Conservation (phyloP, 2,329 filamentous ascomycete species). For the Epichloe scottii region DNA sequence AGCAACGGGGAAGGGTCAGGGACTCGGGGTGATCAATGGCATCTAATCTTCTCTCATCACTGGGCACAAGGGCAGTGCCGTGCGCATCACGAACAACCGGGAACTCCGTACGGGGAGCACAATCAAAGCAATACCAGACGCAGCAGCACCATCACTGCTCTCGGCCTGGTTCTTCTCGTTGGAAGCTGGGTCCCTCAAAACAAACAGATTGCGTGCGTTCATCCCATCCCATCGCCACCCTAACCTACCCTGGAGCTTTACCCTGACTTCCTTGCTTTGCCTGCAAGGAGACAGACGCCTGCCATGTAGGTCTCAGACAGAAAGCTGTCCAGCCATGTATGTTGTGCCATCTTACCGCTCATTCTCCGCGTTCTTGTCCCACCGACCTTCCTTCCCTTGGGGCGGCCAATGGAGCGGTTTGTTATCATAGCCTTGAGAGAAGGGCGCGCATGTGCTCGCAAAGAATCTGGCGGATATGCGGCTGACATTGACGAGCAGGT, state of each 20-base stretch:
- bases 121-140: not conserved
- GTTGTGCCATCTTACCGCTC: not conserved
- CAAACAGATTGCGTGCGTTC: not conserved
- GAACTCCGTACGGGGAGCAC: not conserved
- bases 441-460: not conserved
- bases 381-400: not conserved
- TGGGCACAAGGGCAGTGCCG: not conserved
- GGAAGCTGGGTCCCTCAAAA: too few species aligned
- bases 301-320: not conserved
- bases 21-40: not conserved
- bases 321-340: not conserved
- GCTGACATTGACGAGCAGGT: not conserved
- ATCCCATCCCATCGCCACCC: not conserved
- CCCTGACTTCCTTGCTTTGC: not conserved
- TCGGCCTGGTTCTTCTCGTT: not conserved
- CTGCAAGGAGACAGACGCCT: not conserved
- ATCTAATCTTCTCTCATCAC: too few species aligned
- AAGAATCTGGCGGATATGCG: not conserved
- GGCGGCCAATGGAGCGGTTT: not conserved
- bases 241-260: not conserved
- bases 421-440: not conserved
- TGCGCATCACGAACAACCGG: not conserved
- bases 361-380: not conserved
- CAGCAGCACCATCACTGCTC: not conserved
- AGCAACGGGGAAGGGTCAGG: not conserved